Percentiles rank a stretch among this genome's conserved stretches.
Evolutionary conservation across 306 rosid species (phyloP).

Genomic region (Vigna reflexopilosa): DNA sequence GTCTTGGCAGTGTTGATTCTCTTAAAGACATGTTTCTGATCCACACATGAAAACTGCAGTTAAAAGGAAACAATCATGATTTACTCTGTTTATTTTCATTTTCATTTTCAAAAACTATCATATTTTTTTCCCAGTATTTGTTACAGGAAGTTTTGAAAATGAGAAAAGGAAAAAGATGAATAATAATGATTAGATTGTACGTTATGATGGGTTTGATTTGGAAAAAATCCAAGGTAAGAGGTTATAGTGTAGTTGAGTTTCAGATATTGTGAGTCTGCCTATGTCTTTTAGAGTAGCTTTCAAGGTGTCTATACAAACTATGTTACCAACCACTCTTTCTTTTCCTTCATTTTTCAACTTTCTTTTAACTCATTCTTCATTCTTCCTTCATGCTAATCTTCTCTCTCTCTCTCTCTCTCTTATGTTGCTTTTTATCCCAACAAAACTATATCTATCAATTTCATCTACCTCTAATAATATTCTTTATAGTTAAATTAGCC

Average conservation of each 20-base stretch:
- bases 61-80: neutral
- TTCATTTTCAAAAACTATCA: neutral
- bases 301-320: neutral
- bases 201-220: conserved; percentile 15
- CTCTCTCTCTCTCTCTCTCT: too few relatives aligned
- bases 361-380: neutral
- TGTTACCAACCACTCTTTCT: conserved; percentile 9
- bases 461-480: too few relatives aligned
- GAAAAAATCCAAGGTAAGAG: conserved; percentile 8
- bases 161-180: neutral
- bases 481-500: too few relatives aligned
- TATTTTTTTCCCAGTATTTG: neutral
- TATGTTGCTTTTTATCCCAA: too few relatives aligned
- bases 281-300: conserved; percentile 34
- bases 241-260: neutral
- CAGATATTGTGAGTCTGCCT: neutral
- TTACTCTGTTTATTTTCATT: neutral
- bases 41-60: neutral
- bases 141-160: neutral
- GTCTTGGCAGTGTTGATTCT: neutral
- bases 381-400: too few relatives aligned
- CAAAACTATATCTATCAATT: too few relatives aligned
- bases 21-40: neutral
- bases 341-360: conserved; percentile 17
- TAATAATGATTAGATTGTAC: neutral